phyloP scores from a whole-genome alignment of 164 flowering plant genomes.

The Kalanchoe fedtschenkoi region DNA sequence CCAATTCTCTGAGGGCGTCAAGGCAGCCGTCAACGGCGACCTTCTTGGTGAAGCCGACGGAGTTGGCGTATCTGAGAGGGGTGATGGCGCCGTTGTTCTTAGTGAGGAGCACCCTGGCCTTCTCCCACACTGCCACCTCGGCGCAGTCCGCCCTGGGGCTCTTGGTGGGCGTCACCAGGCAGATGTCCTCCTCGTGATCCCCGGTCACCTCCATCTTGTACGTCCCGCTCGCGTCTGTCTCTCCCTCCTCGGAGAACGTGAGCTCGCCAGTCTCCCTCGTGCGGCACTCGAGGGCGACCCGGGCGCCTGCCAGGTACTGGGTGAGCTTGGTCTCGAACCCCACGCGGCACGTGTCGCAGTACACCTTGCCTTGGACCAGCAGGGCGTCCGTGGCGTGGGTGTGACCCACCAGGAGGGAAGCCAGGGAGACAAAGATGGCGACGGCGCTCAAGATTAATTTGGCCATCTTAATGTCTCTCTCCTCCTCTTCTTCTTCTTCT shows the following conservation, averaged over 20 bases:
- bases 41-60: constrained; percentile 20
- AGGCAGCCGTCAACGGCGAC: constrained; percentile 10
- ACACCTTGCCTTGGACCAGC: constrained; percentile 9
- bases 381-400: constrained; percentile 8
- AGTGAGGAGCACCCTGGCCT: constrained; percentile 13
- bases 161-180: constrained; percentile 14
- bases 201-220: constrained; percentile 19
- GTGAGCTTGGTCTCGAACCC: constrained; percentile 10
- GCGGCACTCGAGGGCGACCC: constrained; percentile 21
- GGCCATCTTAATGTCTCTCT: constrained; percentile 4
- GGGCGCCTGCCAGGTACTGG: constrained; percentile 7
- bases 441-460: neutral
- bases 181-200: constrained; percentile 45
- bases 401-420: neutral
- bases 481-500: constrained; percentile 3
- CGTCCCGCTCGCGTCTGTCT: constrained; percentile 14
- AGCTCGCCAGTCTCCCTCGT: neutral
- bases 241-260: constrained; percentile 7
- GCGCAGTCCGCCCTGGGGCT: constrained; percentile 18
- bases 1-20: constrained; percentile 16
- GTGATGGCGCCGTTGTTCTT: constrained; percentile 12
- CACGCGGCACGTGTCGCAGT: constrained; percentile 10
- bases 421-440: neutral
- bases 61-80: constrained; percentile 15
- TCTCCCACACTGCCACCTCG: neutral